Conservation (phyloP, 208 protist genomes). For the Wallacemonas sp. region DNA sequence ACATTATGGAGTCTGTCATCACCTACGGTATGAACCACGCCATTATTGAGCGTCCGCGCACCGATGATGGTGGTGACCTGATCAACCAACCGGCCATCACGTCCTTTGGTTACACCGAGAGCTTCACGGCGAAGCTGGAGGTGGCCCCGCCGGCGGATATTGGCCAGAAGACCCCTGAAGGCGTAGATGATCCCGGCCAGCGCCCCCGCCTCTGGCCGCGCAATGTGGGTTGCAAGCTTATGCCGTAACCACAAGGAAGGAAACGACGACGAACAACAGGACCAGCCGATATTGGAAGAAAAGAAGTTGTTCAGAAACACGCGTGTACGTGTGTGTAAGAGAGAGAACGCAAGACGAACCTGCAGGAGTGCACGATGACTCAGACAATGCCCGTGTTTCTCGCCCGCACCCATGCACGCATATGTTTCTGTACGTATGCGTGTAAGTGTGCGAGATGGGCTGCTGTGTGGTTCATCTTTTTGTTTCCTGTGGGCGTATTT, state of each 20-base stretch:
- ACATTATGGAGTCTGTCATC: constrained; percentile 90
- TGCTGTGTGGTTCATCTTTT: too few species aligned
- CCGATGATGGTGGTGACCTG: constrained; percentile 88
- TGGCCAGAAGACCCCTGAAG: constrained; percentile 80
- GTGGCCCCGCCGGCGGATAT: constrained; percentile 81
- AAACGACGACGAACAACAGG: constrained; percentile 10
- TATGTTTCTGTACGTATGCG: too few species aligned
- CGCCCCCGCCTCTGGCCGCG: constrained; percentile 81
- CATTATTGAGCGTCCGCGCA: constrained; percentile 80
- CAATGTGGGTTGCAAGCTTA: constrained; percentile 88
- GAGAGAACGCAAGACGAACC: too few species aligned
- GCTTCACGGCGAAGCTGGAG: constrained; percentile 87
- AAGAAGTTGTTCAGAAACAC: too few species aligned
- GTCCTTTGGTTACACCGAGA: constrained; percentile 89
- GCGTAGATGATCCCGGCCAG: constrained; percentile 90
- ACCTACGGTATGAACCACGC: constrained; percentile 91
- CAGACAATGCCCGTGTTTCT: too few species aligned
- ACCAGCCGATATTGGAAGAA: too few species aligned
- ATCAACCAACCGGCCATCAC: constrained; percentile 86
- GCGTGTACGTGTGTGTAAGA: too few species aligned
- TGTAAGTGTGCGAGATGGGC: too few species aligned
- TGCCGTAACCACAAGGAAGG: constrained; percentile 50
- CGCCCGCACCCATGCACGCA: too few species aligned
- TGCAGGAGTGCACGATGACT: too few species aligned
- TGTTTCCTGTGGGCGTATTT: background rate